Conservation (phyloP, 805 yeast genomes). For the Kodamaea sagamina region DNA sequence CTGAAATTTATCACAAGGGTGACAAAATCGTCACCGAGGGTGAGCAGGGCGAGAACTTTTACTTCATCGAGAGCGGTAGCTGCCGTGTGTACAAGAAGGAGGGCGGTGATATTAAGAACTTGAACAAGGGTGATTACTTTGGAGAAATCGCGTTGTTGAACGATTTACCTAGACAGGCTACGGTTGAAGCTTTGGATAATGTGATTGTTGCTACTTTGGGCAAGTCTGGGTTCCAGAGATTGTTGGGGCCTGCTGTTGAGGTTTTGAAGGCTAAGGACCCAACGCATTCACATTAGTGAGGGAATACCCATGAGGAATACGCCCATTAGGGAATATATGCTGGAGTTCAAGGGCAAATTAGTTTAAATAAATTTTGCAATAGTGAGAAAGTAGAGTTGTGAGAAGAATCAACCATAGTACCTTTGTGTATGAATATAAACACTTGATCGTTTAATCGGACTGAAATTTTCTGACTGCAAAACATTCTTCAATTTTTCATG, state of each 20-base stretch:
- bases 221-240: conserved; percentile 88
- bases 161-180: conserved; percentile 92
- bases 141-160: conserved; percentile 94
- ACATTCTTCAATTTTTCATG: conserved; percentile 2
- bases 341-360: too few relatives aligned
- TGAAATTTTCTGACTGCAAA: too few relatives aligned
- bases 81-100: conserved; percentile 71
- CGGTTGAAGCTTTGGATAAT: conserved; percentile 72
- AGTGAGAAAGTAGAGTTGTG: too few relatives aligned
- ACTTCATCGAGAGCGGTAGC: conserved; percentile 65
- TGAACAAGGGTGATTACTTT: conserved; percentile 86
- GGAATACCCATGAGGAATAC: too few relatives aligned
- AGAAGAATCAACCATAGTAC: too few relatives aligned
- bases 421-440: too few relatives aligned
- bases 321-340: too few relatives aligned
- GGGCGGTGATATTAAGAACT: conserved; percentile 58
- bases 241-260: conserved; percentile 92
- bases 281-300: conserved; percentile 33
- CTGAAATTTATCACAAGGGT: conserved; percentile 71
- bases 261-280: conserved; percentile 87
- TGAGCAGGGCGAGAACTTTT: conserved; percentile 54
- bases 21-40: conserved; percentile 82
- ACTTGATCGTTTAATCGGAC: too few relatives aligned
- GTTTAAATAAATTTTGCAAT: neutral
- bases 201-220: conserved; percentile 91